Percentiles rank a stretch among this genome's conserved stretches.
Conservation (phyloP, 1,284 basidiomycete species). For the Ustilago nuda region DNA sequence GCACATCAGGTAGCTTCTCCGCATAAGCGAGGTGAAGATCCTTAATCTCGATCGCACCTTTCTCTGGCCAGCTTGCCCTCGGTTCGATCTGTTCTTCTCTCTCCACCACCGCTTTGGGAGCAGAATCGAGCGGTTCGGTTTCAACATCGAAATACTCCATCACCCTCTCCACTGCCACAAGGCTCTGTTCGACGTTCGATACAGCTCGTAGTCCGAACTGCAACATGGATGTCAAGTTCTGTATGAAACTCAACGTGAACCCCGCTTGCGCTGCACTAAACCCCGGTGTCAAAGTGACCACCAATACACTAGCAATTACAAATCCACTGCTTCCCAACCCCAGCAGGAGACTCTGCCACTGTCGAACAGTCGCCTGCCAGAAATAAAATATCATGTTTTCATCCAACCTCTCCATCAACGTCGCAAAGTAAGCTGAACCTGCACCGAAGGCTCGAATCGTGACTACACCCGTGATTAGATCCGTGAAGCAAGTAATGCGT, state of each 20-base stretch:
- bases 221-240: conserved; percentile 54
- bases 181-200: conserved; percentile 69
- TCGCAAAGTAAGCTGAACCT: conserved; percentile 72
- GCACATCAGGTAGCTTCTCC: conserved; percentile 71
- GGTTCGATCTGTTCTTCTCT: conserved; percentile 36
- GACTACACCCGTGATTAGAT: conserved; percentile 85
- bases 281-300: conserved; percentile 43
- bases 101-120: conserved; percentile 19
- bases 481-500: conserved; percentile 85
- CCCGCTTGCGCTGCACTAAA: conserved; percentile 44
- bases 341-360: conserved; percentile 83
- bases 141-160: conserved; percentile 60
- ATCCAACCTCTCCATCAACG: conserved; percentile 77
- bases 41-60: conserved; percentile 62
- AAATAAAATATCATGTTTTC: conserved; percentile 90
- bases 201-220: conserved; percentile 62
- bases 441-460: conserved; percentile 82
- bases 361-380: conserved; percentile 82
- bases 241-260: conserved; percentile 61
- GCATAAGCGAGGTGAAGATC: conserved; percentile 71
- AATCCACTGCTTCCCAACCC: conserved; percentile 64
- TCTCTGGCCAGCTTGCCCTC: conserved; percentile 60
- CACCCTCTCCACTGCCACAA: conserved; percentile 67
- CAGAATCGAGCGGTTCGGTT: conserved; percentile 52
- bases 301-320: conserved; percentile 57